Conservation (phyloP, 495 filamentous ascomycete genomes). For the Collariella sp. region DNA sequence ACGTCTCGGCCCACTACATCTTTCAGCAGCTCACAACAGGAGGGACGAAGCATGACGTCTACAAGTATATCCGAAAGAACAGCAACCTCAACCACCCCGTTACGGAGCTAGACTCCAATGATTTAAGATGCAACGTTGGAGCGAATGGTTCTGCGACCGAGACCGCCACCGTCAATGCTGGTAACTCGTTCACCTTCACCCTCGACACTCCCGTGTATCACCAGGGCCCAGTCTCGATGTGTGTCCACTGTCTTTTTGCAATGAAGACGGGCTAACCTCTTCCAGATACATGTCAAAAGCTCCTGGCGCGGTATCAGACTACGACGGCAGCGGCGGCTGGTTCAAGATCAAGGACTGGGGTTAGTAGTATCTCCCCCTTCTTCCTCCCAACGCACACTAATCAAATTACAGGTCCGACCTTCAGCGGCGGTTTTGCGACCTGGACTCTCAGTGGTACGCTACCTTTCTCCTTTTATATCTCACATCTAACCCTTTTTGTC, state of each 20-base stretch:
- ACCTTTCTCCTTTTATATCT: neutral
- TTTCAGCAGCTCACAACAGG: conserved; percentile 44
- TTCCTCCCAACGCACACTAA: neutral
- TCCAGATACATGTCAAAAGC: conserved; percentile 45
- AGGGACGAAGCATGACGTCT: conserved; percentile 34
- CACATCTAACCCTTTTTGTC: neutral
- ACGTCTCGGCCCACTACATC: conserved; percentile 41
- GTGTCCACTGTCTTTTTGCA: conserved; percentile 4
- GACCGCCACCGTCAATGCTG: conserved; percentile 41
- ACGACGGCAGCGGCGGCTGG: conserved; percentile 46
- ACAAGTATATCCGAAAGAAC: conserved; percentile 47
- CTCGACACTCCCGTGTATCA: conserved; percentile 50
- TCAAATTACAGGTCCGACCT: conserved; percentile 21
- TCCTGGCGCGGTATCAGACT: conserved; percentile 33
- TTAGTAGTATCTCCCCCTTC: neutral
- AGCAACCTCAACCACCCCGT: conserved; percentile 55
- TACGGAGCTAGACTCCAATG: conserved; percentile 43
- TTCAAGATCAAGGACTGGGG: conserved; percentile 49
- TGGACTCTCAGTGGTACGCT: conserved; percentile 34
- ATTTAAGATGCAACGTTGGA: conserved; percentile 54
- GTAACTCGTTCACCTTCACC: conserved; percentile 43
- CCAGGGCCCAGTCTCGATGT: conserved; percentile 49
- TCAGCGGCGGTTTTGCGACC: conserved; percentile 26
- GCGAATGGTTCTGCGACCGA: conserved; percentile 37
- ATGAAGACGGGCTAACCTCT: neutral